These are phyloP conservation scores for Cryphonectria japonica DNA, from an alignment of 2,329 filamentous ascomycete genomes.

Conservation along the genomic window DNA sequence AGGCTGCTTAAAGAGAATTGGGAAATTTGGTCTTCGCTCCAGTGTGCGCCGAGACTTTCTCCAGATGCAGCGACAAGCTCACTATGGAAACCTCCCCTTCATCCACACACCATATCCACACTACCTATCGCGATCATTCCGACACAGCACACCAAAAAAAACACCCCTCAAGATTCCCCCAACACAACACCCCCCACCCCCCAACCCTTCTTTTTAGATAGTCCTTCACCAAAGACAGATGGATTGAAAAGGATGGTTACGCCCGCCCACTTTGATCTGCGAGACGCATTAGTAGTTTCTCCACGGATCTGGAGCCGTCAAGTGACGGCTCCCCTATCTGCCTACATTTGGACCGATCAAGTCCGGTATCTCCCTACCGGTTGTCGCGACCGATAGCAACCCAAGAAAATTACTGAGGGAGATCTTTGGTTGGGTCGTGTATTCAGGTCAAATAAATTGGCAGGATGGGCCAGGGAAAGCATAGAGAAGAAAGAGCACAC, in stretches of 20 bases:
- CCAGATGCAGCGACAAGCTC: background rate
- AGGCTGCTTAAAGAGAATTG: slow-evolving; percentile 22
- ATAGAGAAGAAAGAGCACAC: slow-evolving; percentile 18
- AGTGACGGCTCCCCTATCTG: slow-evolving; percentile 21
- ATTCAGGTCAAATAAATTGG: background rate
- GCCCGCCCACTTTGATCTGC: slow-evolving; percentile 14
- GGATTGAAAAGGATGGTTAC: slow-evolving; percentile 9
- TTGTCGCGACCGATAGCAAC: background rate
- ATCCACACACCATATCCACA: slow-evolving; percentile 8
- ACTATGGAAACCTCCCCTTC: background rate
- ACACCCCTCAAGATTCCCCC: slow-evolving; percentile 9
- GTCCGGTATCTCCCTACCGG: background rate
- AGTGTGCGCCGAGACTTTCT: slow-evolving; percentile 1
- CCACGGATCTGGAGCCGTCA: slow-evolving; percentile 19
- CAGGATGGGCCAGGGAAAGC: slow-evolving; percentile 11
- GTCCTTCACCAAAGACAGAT: slow-evolving; percentile 17
- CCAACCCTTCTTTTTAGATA: slow-evolving; percentile 13
- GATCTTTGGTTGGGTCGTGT: background rate
- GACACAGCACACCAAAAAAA: slow-evolving; percentile 15
- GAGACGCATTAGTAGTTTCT: slow-evolving; percentile 17
- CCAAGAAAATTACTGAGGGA: background rate
- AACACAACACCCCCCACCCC: slow-evolving; percentile 3
- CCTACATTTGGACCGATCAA: slow-evolving; percentile 3
- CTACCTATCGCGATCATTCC: slow-evolving; percentile 8
- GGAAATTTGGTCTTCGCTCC: background rate